Evolutionary conservation across 805 yeast species (phyloP).

Genomic region (Saturnispora besseyi): DNA sequence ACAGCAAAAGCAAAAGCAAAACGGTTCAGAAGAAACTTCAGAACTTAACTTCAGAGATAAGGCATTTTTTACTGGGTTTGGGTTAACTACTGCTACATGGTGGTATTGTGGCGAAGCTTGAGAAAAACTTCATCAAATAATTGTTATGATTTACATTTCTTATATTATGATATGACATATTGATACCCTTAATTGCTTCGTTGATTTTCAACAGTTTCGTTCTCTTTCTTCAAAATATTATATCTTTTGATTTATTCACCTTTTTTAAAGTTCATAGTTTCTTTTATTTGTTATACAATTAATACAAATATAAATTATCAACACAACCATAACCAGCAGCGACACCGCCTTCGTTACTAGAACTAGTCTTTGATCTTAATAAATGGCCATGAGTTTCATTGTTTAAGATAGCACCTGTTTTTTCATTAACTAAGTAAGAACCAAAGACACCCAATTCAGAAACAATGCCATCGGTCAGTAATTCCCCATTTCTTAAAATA

Average conservation of each 20-base stretch:
- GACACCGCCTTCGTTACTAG: constrained; percentile 95
- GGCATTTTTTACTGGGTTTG: constrained; percentile 22
- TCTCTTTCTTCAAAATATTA: constrained; percentile 3
- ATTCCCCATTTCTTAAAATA: constrained; percentile 57
- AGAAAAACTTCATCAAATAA: background rate
- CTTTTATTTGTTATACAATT: constrained; percentile 3
- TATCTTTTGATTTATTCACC: background rate
- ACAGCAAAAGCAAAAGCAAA: constrained; percentile 3
- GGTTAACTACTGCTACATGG: constrained; percentile 25
- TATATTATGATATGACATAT: background rate
- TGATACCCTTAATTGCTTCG: background rate
- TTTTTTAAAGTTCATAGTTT: background rate
- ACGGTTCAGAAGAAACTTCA: constrained; percentile 1
- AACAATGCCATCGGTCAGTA: constrained; percentile 64
- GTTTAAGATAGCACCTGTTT: constrained; percentile 41
- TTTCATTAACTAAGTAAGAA: constrained; percentile 62
- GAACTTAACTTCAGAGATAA: constrained; percentile 15
- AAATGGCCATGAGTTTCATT: constrained; percentile 79
- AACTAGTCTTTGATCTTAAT: constrained; percentile 77
- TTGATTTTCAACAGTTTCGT: background rate
- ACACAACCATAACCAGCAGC: constrained; percentile 99
- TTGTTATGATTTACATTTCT: background rate
- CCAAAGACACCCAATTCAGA: constrained; percentile 94
- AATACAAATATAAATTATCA: constrained; percentile 63
- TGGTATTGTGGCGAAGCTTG: constrained; percentile 23